A percentile compares a stretch with the other conserved stretches of the same genome.
These are phyloP conservation scores for Herpetomonas samuelpessoai DNA, from an alignment of 208 protist species.

Conservation along the genomic window DNA sequence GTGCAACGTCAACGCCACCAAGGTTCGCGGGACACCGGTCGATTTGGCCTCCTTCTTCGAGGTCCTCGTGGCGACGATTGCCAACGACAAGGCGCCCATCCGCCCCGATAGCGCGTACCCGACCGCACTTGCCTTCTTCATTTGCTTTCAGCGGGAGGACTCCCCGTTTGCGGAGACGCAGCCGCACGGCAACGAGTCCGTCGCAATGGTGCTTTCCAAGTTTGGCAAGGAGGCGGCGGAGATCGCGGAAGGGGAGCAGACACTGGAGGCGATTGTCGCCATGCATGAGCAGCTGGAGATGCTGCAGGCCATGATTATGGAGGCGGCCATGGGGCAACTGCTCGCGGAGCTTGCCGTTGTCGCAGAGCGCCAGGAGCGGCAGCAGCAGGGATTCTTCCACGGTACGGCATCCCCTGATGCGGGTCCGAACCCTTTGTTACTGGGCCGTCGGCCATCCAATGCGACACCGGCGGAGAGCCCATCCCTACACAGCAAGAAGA, in stretches of 20 bases:
- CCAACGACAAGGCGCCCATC: constrained; percentile 43
- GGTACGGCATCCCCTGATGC: background rate
- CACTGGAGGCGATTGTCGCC: constrained; percentile 39
- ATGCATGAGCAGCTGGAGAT: constrained; percentile 70
- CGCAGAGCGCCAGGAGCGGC: background rate
- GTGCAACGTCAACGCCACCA: constrained; percentile 72
- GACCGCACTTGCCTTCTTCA: constrained; percentile 58
- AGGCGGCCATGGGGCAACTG: constrained; percentile 70
- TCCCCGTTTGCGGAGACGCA: constrained; percentile 50
- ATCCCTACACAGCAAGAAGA: constrained; percentile 17
- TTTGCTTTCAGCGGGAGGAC: constrained; percentile 68
- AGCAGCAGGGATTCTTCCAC: background rate
- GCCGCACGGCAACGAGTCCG: constrained; percentile 43
- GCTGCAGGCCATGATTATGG: constrained; percentile 69
- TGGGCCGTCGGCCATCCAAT: background rate
- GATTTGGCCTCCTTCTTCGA: constrained; percentile 37
- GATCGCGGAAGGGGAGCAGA: constrained; percentile 42
- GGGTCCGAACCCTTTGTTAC: background rate
- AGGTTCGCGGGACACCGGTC: constrained; percentile 24
- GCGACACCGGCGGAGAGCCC: background rate
- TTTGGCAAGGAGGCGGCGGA: constrained; percentile 49
- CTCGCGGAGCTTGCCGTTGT: constrained; percentile 46
- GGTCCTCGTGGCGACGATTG: constrained; percentile 47
- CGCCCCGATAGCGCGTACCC: constrained; percentile 33
- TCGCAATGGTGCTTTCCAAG: constrained; percentile 42